Evolutionary conservation across 78 protist species (phyloP).

Genomic region (Monosiga brevicollis): DNA sequence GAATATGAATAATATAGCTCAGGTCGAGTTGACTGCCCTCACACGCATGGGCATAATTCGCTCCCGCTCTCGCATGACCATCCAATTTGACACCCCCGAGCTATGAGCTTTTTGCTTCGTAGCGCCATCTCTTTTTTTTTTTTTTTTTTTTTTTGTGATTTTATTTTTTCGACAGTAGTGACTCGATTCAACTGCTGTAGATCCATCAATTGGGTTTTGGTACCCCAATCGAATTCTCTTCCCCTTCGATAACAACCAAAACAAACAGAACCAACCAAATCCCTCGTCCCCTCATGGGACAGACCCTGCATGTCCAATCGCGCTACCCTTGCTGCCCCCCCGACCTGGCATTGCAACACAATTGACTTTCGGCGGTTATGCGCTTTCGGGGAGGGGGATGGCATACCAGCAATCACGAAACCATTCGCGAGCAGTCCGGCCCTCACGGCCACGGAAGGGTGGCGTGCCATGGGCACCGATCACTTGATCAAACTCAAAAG

Average conservation of each 20-base stretch:
- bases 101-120: background rate
- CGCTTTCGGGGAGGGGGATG: conserved; percentile 58
- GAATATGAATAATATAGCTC: background rate
- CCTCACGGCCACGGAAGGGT: too few species aligned
- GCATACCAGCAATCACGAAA: conserved; percentile 88
- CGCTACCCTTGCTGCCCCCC: background rate
- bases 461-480: too few species aligned
- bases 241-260: background rate
- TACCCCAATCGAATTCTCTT: background rate
- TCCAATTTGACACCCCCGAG: background rate
- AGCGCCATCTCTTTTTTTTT: background rate
- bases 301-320: background rate
- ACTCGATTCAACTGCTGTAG: background rate
- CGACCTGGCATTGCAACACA: background rate
- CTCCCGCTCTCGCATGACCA: background rate
- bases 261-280: background rate
- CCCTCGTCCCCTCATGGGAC: background rate
- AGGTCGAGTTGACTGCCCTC: background rate
- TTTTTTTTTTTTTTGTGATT: too few species aligned
- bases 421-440: too few species aligned
- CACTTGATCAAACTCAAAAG: too few species aligned
- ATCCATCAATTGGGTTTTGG: background rate
- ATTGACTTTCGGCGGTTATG: background rate
- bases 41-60: background rate
- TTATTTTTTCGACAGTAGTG: background rate